These are phyloP conservation scores for Pilaira anomala DNA, from an alignment of 192 early-diverging fungal species.

Conservation along the genomic window DNA sequence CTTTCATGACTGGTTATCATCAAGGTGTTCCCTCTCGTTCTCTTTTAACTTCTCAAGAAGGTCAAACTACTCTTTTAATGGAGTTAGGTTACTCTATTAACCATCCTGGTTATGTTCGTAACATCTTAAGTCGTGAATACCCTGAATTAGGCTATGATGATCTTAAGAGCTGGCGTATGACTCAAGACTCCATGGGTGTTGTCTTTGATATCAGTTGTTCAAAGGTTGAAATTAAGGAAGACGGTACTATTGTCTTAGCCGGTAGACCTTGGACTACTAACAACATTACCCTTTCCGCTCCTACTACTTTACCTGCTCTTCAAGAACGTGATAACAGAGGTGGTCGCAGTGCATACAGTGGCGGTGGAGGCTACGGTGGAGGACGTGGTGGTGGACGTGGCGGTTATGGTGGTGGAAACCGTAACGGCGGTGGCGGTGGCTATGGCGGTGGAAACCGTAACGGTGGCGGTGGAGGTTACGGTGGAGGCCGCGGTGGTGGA, in stretches of 20 bases:
- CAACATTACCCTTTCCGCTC: constrained; percentile 67
- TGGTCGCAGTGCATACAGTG: constrained; percentile 39
- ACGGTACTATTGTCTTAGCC: constrained; percentile 49
- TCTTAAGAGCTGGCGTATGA: constrained; percentile 79
- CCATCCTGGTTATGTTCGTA: constrained; percentile 83
- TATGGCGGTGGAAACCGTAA: constrained; percentile 39
- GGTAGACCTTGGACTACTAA: constrained; percentile 70
- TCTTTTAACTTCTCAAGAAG: constrained; percentile 79
- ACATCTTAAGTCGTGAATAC: constrained; percentile 66
- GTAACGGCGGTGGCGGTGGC: constrained; percentile 38
- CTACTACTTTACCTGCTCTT: constrained; percentile 77
- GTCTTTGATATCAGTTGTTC: constrained; percentile 79
- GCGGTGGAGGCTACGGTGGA: constrained; percentile 40
- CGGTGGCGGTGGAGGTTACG: constrained; percentile 45
- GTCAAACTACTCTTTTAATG: constrained; percentile 78
- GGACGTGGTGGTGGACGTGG: constrained; percentile 43
- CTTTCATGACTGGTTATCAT: constrained; percentile 82
- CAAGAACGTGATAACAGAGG: constrained; percentile 47
- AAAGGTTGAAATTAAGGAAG: constrained; percentile 66
- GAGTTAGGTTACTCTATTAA: constrained; percentile 62
- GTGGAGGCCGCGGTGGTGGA: constrained; percentile 35
- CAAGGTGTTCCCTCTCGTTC: constrained; percentile 81
- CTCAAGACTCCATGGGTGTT: constrained; percentile 74
- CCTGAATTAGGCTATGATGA: constrained; percentile 73
- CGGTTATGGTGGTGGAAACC: constrained; percentile 40